These are phyloP conservation scores for Paramecium primaurelia DNA, from an alignment of 73 alveolate genomes.

Conservation along the genomic window DNA sequence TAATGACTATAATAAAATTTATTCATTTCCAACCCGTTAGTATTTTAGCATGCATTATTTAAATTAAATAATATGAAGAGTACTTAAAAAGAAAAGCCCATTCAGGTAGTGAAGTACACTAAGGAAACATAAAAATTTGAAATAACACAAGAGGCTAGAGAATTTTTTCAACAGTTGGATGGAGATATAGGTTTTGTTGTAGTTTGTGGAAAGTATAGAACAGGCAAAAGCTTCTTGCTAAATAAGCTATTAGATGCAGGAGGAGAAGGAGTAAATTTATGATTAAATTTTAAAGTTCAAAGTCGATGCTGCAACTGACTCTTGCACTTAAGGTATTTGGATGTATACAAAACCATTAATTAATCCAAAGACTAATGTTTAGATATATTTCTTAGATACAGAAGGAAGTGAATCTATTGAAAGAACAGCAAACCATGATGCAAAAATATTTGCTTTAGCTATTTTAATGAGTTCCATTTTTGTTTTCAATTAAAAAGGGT, in stretches of 20 bases:
- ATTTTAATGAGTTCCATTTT: conserved; percentile 88
- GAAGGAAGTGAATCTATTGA: conserved; percentile 96
- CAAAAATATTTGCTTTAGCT: conserved; percentile 93
- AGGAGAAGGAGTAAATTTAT: conserved; percentile 67
- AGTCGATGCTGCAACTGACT: conserved; percentile 87
- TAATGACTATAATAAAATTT: background rate
- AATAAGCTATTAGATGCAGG: conserved; percentile 82
- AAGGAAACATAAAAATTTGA: background rate
- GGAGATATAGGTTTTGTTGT: conserved; percentile 42
- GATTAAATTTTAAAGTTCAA: conserved; percentile 50
- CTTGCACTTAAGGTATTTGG: conserved; percentile 99
- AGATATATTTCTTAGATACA: conserved; percentile 86
- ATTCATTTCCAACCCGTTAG: background rate
- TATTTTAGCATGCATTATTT: background rate
- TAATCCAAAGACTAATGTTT: conserved; percentile 77
- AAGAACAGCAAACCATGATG: conserved; percentile 90
- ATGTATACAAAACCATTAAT: conserved; percentile 90
- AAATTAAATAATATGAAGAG: background rate
- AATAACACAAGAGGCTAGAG: conserved; percentile 1
- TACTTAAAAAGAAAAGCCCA: conserved; percentile 1
- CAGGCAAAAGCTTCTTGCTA: conserved; percentile 93
- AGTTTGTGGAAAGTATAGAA: conserved; percentile 88
- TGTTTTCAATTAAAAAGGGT: conserved; percentile 90
- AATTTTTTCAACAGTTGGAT: background rate
- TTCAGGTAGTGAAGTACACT: conserved; percentile 1